Base-by-base conservation (phyloP, 106 monocot genomes). In the Triglochin maritima region DNA sequence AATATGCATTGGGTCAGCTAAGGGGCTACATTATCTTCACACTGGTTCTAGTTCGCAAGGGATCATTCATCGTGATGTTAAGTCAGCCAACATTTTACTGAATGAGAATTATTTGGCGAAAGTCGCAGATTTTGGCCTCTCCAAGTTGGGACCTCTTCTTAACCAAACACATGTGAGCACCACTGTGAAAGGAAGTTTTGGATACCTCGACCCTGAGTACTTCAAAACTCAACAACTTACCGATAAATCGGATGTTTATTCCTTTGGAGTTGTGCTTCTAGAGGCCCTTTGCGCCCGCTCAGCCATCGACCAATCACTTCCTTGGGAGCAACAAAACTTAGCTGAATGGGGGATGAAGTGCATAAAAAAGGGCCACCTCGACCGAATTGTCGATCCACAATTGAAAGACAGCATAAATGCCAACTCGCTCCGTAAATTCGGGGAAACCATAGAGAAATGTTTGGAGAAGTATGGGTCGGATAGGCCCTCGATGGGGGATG, bases 11-110 rank as follows among this genome's bases (percentile, higher is more conserved):
- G 79, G 79, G 8, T 60, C 79, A 3, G 79, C 79, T 15, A 60
- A 63, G 14, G 72, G 73, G 14, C 47, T 79, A 3, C 67, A 79
- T 57, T 79, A 79, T 49, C 73, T 79, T 4, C 79, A 79, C 62
- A 79, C 79, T 2, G 79, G 79, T 10, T 59, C 65, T 5, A 46
- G 66, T 57, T 48, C 49, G 16, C 65, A 65, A 41, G 68, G 44
- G n/a, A 68, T 79, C 15, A 79, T 73, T 46, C 72, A 79, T 54
- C 72, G 79, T 1, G 79, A 79, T 51, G 79, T 79, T 9, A 79
- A 79, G 42, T 63, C 79, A 0, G 8, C 79, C 4, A 79, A 79
- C 47, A 79, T 79, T 44, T 48, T 79, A n/a, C 68, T 79, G 4
- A 68, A 67, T 58, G 60, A 56, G n/a, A 64, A 69, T 6, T 62